Evolutionary conservation across 2,329 filamentous ascomycete species (phyloP), one percentile per base, ranked within the genome.

Genomic region (Botrytis elliptica): DNA sequence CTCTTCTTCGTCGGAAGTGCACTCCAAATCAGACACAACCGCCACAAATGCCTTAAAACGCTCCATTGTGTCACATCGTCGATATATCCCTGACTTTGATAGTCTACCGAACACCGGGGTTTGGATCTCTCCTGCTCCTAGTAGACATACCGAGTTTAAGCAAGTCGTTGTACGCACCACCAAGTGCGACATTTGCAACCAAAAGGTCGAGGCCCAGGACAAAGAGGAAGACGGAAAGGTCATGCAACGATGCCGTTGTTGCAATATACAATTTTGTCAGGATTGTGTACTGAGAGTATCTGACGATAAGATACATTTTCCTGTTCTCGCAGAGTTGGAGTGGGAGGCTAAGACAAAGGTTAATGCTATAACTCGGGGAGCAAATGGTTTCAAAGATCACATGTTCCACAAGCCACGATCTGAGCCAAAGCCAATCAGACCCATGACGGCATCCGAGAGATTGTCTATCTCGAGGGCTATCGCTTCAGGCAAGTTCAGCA

Each of bases 101-200:
- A 57, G 49, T 42, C 38, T 68, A 20, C 66, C 66, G 33, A 68
- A 68, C 9, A 42, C 36, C 9, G 66, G 66, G 3, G 66, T 68
- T 57, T 68, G 66, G 66, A 20, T 33, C 38, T 68, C 66, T 33
- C 38, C 49, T 57, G 38, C 66, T 18, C 66, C 66, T 42, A 12
- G n/a, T n/a, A 68, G n/a, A 14, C 70, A 72, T 22, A 60, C 49
- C 0, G n/a, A 42, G 1, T 72, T 72, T 9, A 14, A 36, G 3
- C 70, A 72, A 5, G 38, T 72, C 18, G 62, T 67, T 33, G 70
- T 72, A 0, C 63, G 64, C 20, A 72, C 70, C 7, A 66, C 70
- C 3, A 72, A 72, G n/a, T 72, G 70, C 29, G 70, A 72, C 29
- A 29, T 60, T 22, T 72, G 70, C 29, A 57, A 57, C n/a, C 12